A percentile compares a stretch with the other conserved stretches of the same genome.
Evolutionary conservation across 768 basidiomycete genomes (phyloP).

Genomic region (Phylloporus sp.): DNA sequence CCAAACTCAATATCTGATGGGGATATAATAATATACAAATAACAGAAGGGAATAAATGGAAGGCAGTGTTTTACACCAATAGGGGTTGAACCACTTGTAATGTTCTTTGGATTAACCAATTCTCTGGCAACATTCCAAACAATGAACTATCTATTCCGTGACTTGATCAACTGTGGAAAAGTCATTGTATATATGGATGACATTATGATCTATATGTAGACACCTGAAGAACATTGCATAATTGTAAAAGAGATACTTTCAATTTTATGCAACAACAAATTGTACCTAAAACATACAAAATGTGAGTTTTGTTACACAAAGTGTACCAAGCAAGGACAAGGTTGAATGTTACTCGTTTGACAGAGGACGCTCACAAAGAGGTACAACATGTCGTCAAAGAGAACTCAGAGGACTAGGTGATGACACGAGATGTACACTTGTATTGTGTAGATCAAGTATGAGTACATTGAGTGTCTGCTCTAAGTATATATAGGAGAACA

Average conservation of each 20-base stretch:
- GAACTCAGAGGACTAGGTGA: too few relatives aligned
- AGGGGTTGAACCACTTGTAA: not conserved
- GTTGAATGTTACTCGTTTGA: too few relatives aligned
- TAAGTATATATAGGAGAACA: too few relatives aligned
- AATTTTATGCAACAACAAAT: not conserved
- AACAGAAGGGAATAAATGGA: not conserved
- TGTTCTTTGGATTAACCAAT: slow-evolving; percentile 3
- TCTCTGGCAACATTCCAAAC: not conserved
- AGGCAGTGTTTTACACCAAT: not conserved
- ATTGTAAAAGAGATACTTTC: not conserved
- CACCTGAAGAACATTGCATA: not conserved
- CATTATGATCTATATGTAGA: not conserved
- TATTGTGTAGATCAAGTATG: too few relatives aligned
- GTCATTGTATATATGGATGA: not conserved
- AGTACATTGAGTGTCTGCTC: too few relatives aligned
- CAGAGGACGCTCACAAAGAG: too few relatives aligned
- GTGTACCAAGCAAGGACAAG: too few relatives aligned
- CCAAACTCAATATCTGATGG: too few relatives aligned
- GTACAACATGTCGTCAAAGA: too few relatives aligned
- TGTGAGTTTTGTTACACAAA: too few relatives aligned
- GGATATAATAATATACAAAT: too few relatives aligned
- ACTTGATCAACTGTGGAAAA: not conserved
- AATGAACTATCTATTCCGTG: slow-evolving; percentile 11
- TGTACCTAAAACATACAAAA: not conserved
- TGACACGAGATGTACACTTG: too few relatives aligned